Evolutionary conservation across 1,284 basidiomycete species (phyloP).

Genomic region (Malassezia psittaci): DNA sequence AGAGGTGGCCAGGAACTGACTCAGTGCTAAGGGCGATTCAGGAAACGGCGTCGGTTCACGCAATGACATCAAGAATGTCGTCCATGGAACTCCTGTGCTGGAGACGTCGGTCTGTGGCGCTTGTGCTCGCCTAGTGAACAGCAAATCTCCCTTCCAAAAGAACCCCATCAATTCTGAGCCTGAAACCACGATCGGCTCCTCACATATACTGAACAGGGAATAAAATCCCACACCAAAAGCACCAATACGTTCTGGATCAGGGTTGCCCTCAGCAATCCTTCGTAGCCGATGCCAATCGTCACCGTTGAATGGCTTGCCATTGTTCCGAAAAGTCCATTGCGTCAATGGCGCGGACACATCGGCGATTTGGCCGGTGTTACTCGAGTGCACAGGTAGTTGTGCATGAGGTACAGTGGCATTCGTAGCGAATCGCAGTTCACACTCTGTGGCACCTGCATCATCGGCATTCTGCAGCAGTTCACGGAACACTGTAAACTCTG

Average conservation of each 20-base stretch:
- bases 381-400: not conserved
- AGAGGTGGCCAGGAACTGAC: constrained; percentile 79
- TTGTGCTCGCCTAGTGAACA: constrained; percentile 35
- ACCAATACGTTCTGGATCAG: constrained; percentile 53
- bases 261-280: constrained; percentile 51
- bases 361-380: constrained; percentile 11
- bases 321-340: constrained; percentile 64
- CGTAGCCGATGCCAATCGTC: constrained; percentile 46
- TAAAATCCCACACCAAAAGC: constrained; percentile 53
- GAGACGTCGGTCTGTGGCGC: constrained; percentile 22
- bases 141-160: constrained; percentile 65
- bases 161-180: constrained; percentile 80
- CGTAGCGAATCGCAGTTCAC: constrained; percentile 43
- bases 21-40: constrained; percentile 66
- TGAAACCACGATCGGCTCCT: constrained; percentile 83
- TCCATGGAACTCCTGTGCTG: constrained; percentile 57
- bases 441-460: constrained; percentile 63
- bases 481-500: constrained; percentile 69
- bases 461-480: constrained; percentile 93
- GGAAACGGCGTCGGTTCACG: constrained; percentile 76
- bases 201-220: constrained; percentile 53
- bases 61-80: constrained; percentile 78
- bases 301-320: constrained; percentile 54
- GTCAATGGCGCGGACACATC: constrained; percentile 45
- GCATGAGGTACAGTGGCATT: constrained; percentile 17